A percentile compares a stretch with the other conserved stretches of the same genome.
Conservation (phyloP, 495 filamentous ascomycete genomes). For the Neurospora intermedia region DNA sequence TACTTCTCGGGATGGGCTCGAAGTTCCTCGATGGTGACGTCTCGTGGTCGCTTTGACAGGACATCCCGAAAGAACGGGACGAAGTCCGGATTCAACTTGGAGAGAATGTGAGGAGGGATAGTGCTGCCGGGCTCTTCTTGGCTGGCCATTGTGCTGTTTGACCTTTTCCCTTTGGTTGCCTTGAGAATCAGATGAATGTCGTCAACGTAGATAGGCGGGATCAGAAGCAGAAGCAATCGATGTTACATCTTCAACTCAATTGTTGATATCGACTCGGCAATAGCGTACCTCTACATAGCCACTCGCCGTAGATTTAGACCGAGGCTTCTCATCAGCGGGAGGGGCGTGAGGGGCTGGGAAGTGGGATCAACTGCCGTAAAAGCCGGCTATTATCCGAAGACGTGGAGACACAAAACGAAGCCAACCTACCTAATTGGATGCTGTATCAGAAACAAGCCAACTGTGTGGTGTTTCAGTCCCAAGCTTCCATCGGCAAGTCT, state of each 20-base stretch:
- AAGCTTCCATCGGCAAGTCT: not conserved
- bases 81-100: slow-evolving; percentile 17
- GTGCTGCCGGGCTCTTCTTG: not conserved
- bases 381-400: not conserved
- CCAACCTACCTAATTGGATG: not conserved
- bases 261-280: not conserved
- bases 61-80: slow-evolving; percentile 10
- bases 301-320: not conserved
- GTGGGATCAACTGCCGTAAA: not conserved
- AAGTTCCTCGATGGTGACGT: slow-evolving; percentile 33
- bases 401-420: not conserved
- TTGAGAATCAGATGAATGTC: not conserved
- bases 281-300: not conserved
- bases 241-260: not conserved
- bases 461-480: not conserved
- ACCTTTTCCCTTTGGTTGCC: not conserved
- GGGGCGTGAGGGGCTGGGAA: not conserved
- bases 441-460: not conserved
- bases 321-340: not conserved
- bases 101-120: slow-evolving; percentile 11
- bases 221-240: not conserved
- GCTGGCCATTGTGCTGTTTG: not conserved
- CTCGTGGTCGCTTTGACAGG: slow-evolving; percentile 16
- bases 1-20: slow-evolving; percentile 28
- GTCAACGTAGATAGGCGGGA: not conserved